These are phyloP conservation scores for Penicillium brevicompactum DNA, from an alignment of 2,329 filamentous ascomycete species.

Conservation along the genomic window DNA sequence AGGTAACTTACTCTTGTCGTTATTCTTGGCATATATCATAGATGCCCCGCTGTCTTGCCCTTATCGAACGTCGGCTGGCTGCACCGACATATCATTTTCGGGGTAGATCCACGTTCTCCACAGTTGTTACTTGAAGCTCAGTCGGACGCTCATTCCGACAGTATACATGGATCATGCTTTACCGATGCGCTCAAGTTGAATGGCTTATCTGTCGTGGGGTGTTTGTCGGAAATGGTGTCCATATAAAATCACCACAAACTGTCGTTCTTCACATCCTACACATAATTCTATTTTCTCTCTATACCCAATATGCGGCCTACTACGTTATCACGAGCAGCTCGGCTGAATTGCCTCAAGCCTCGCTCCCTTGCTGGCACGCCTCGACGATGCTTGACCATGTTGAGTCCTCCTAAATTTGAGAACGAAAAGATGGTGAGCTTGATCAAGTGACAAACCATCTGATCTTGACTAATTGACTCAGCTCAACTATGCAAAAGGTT, in stretches of 20 bases:
- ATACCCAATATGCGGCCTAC: slow-evolving; percentile 11
- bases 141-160: slow-evolving; percentile 12
- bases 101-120: slow-evolving; percentile 7
- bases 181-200: neutral
- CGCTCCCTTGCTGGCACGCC: neutral
- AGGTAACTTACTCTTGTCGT: too few relatives aligned
- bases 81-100: slow-evolving; percentile 12
- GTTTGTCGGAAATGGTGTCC: neutral
- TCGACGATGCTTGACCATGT: slow-evolving; percentile 19
- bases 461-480: neutral
- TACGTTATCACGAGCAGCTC: slow-evolving; percentile 8
- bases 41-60: neutral
- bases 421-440: slow-evolving; percentile 27
- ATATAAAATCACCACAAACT: neutral
- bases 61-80: slow-evolving; percentile 16
- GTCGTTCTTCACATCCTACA: neutral
- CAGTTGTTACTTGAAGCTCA: neutral
- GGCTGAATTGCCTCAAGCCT: slow-evolving; percentile 5
- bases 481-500: slow-evolving; percentile 23
- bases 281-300: too few relatives aligned
- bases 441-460: neutral
- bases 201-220: neutral
- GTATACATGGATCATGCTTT: neutral
- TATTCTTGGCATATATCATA: neutral
- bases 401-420: slow-evolving; percentile 27